Base-by-base conservation (phyloP, 139 green algal species). In the Auxenochlorella protothecoides region DNA sequence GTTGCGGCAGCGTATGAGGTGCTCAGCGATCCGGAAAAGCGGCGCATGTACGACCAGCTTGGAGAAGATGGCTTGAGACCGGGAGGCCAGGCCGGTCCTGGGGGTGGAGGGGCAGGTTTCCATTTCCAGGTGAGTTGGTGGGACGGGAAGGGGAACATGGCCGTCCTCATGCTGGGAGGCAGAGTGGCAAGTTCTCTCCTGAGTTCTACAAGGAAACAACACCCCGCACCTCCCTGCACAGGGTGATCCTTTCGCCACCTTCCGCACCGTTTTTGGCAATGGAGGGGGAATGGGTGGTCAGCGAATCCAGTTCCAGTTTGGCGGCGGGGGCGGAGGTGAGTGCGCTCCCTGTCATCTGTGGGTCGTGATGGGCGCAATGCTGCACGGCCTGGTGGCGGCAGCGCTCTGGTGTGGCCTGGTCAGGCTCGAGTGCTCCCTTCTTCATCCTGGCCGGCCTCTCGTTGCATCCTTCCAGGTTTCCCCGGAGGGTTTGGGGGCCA, bases 231-330 rank as follows among this genome's bases (percentile, higher is more conserved):
- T 16, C n/a, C 54, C 53, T 74, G 57, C 56, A 73, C 82, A 90
- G 71, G 84, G 80, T 9, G 85, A 94, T 59, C 84, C 89, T 0
- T 89, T 90, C 63, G 83, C 95, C 14, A 89, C 93, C 59, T 94
- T 94, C 75, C 88, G 95, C 13, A 78, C 68, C 16, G 91, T 94
- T 57, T 93, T 94, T 70, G 89, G 88, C 4, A 78, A 79, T n/a
- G 79, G 74, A 9, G 78, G 76, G 9, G 74, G 76, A 55, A 61
- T 59, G 51, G 75, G 77, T 63, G 68, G 73, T 67, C 64, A 66
- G 55, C 60, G 75, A 13, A 63, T 79, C 44, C 68, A 75, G 7
- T 79, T 81, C 64, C 66, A 76, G 14, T 81, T 79, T 60, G 72
- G 78, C 15, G 73, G 77, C 44, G 80, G 82, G 60, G 73, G 73